A percentile compares a stretch with the other conserved stretches of the same genome.
These are phyloP conservation scores for Circinella umbellata DNA, from an alignment of 371 early-diverging fungal genomes.

Conservation along the genomic window DNA sequence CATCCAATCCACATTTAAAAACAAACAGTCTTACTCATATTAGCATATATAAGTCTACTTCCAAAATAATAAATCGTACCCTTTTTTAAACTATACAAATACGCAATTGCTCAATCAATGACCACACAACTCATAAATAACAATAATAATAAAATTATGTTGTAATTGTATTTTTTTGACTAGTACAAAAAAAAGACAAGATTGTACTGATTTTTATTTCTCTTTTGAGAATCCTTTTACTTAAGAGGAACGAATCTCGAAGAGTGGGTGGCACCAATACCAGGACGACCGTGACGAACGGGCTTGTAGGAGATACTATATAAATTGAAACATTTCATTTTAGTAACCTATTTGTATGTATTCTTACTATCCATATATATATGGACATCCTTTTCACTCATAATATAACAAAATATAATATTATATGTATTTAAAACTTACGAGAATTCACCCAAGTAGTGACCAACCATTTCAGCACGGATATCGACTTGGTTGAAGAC, in stretches of 20 bases:
- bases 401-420: neutral
- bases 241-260: conserved; percentile 90
- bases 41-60: no score
- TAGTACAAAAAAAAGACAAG: neutral
- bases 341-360: no score
- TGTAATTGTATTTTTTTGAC: neutral
- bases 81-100: no score
- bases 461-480: conserved; percentile 99
- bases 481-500: conserved; percentile 99
- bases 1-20: neutral
- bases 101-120: no score
- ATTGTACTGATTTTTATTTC: conserved; percentile 9
- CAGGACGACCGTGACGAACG: conserved; percentile 99
- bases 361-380: no score
- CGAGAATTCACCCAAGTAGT: conserved; percentile 96
- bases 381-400: neutral
- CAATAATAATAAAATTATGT: neutral
- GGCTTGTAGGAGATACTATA: conserved; percentile 92
- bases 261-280: conserved; percentile 98
- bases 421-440: conserved; percentile 11
- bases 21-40: no score
- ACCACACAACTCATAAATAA: no score
- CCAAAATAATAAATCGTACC: no score
- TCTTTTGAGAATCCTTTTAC: conserved; percentile 41
- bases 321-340: neutral